These are phyloP conservation scores for Aspergillus mulundensis DNA, from an alignment of 495 filamentous ascomycete genomes.

Conservation along the genomic window DNA sequence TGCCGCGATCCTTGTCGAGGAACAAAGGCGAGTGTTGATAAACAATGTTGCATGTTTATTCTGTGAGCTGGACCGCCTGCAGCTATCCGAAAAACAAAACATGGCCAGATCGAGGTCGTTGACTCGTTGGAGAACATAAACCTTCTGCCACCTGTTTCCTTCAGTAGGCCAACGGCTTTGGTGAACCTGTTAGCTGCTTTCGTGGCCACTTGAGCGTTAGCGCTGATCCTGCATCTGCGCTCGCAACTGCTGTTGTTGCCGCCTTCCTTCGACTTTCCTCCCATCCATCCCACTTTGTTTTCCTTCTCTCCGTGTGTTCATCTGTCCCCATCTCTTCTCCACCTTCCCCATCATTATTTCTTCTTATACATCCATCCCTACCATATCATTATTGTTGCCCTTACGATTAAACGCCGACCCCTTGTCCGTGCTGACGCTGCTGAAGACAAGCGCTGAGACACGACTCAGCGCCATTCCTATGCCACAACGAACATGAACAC, in stretches of 20 bases:
- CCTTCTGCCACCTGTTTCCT: not conserved
- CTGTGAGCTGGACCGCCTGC: not conserved
- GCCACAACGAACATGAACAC: conserved; percentile 36
- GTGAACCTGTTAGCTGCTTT: not conserved
- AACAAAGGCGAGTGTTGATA: not conserved
- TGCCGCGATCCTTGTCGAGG: not conserved
- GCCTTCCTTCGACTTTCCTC: conserved; percentile 9
- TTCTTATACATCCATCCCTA: not conserved
- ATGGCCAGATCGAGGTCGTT: not conserved
- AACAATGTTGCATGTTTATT: conserved; percentile 4
- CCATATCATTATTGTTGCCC: not conserved
- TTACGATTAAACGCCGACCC: not conserved
- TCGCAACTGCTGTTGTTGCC: conserved; percentile 35
- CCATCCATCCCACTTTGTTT: conserved; percentile 10
- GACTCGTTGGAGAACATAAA: not conserved
- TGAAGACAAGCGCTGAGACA: conserved; percentile 33
- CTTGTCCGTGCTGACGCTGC: not conserved
- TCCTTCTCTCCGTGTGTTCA: not conserved
- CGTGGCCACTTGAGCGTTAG: conserved; percentile 3
- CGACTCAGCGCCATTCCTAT: conserved; percentile 37
- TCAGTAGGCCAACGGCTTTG: not conserved
- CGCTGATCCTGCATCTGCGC: conserved; percentile 9
- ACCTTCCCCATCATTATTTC: not conserved
- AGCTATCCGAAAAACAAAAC: conserved; percentile 7
- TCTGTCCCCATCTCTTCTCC: not conserved